Conservation (phyloP, 208 protist species). For the Leishmania amazonensis region DNA sequence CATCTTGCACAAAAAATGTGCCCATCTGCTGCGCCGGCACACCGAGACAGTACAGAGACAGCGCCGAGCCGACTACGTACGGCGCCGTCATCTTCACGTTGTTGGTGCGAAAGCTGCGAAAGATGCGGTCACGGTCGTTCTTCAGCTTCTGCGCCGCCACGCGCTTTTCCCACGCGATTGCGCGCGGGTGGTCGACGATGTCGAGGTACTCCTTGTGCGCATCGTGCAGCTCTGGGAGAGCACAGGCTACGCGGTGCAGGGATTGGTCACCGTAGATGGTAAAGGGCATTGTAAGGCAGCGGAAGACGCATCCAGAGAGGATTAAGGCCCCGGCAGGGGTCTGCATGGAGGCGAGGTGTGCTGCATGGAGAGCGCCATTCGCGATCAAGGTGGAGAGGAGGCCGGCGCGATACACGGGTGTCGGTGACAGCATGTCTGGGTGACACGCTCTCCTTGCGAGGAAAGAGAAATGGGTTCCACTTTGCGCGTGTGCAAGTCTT, state of each 20-base stretch:
- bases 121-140: constrained; percentile 83
- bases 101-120: constrained; percentile 68
- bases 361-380: constrained; percentile 50
- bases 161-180: constrained; percentile 84
- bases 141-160: constrained; percentile 83
- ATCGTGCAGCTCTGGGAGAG: constrained; percentile 74
- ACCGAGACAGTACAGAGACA: constrained; percentile 58
- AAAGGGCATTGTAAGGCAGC: constrained; percentile 46
- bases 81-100: constrained; percentile 76
- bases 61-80: constrained; percentile 29
- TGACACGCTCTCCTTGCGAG: neutral
- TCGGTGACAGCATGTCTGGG: constrained; percentile 35
- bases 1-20: constrained; percentile 41
- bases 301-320: constrained; percentile 58
- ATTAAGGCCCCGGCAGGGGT: constrained; percentile 60
- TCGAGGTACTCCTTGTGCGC: constrained; percentile 59
- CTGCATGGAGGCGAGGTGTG: constrained; percentile 36
- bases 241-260: constrained; percentile 58
- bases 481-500: neutral
- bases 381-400: constrained; percentile 63
- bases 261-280: constrained; percentile 86
- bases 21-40: constrained; percentile 64
- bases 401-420: constrained; percentile 43
- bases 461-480: neutral
- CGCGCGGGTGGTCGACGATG: constrained; percentile 73